phyloP scores from a whole-genome alignment of 78 protist genomes.

The Tieghemostelium lacteum region DNA sequence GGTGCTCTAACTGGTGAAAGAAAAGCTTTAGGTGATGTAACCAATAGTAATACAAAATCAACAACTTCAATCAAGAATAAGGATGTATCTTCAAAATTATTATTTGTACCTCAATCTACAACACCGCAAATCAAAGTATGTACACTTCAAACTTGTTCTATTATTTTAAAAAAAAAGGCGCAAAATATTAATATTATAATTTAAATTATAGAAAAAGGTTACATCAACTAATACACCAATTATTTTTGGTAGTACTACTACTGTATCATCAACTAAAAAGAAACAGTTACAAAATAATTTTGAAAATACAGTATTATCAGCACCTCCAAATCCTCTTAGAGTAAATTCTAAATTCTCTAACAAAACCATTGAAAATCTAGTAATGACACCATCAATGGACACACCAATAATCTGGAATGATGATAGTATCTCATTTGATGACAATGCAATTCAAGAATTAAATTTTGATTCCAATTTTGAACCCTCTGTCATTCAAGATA shows the following conservation, averaged over 20 bases:
- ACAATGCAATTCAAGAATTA: too few species aligned
- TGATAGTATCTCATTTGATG: too few species aligned
- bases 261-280: not conserved
- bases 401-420: too few species aligned
- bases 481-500: conserved; percentile 24
- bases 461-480: not conserved
- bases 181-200: not conserved
- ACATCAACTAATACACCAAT: conserved; percentile 4
- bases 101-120: conserved; percentile 22
- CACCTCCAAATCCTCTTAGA: conserved; percentile 44
- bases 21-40: conserved; percentile 44
- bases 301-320: conserved; percentile 26
- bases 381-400: conserved; percentile 67
- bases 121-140: conserved; percentile 40
- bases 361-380: conserved; percentile 17
- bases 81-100: not conserved
- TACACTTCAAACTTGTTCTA: not conserved
- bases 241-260: not conserved
- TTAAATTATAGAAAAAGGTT: conserved; percentile 1
- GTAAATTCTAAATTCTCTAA: conserved; percentile 15
- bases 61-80: not conserved
- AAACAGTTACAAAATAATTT: not conserved
- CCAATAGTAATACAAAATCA: not conserved
- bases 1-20: not conserved
- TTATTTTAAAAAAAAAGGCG: not conserved